A percentile compares a stretch with the other conserved stretches of the same genome.
phyloP scores from a whole-genome alignment of 495 filamentous ascomycete species.

The Chaetomium tenue region DNA sequence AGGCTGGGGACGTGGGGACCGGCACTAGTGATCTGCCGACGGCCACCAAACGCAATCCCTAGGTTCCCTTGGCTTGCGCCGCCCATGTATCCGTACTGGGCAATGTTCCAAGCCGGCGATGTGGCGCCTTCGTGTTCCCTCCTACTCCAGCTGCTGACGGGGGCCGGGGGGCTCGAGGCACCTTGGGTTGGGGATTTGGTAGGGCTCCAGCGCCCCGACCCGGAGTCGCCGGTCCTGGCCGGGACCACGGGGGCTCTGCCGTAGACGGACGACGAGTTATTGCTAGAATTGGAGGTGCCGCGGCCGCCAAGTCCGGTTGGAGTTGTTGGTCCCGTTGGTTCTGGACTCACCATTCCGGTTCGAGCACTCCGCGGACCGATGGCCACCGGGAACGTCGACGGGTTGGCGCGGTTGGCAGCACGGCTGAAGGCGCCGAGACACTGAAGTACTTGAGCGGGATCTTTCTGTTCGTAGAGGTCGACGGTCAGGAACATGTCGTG shows the following conservation, averaged over 20 bases:
- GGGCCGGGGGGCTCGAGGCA: conserved; percentile 41
- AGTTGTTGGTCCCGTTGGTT: conserved; percentile 59
- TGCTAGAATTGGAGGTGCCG: conserved; percentile 67
- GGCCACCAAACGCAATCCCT: conserved; percentile 85
- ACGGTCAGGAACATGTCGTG: conserved; percentile 98
- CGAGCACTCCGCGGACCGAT: conserved; percentile 70
- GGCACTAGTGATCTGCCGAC: conserved; percentile 87
- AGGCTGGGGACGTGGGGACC: conserved; percentile 73
- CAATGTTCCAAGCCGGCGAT: conserved; percentile 94
- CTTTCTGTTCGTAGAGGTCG: conserved; percentile 93
- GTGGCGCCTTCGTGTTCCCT: conserved; percentile 75
- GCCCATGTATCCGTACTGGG: conserved; percentile 98
- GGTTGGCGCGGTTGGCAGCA: conserved; percentile 73
- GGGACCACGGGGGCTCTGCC: conserved; percentile 44
- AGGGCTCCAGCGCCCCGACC: conserved; percentile 60
- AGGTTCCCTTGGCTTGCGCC: conserved; percentile 95
- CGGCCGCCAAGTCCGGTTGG: conserved; percentile 54
- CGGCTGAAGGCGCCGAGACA: conserved; percentile 91
- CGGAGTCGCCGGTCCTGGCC: conserved; percentile 49
- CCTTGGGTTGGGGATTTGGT: conserved; percentile 51
- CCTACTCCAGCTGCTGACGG: conserved; percentile 87
- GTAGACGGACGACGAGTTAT: conserved; percentile 57
- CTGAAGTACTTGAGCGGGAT: conserved; percentile 94
- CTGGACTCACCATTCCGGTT: conserved; percentile 61
- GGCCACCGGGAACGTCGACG: conserved; percentile 64